Evolutionary conservation across 257 asterid genomes (phyloP), one percentile per base, ranked within the genome.

Genomic region (Gentiana straminea): DNA sequence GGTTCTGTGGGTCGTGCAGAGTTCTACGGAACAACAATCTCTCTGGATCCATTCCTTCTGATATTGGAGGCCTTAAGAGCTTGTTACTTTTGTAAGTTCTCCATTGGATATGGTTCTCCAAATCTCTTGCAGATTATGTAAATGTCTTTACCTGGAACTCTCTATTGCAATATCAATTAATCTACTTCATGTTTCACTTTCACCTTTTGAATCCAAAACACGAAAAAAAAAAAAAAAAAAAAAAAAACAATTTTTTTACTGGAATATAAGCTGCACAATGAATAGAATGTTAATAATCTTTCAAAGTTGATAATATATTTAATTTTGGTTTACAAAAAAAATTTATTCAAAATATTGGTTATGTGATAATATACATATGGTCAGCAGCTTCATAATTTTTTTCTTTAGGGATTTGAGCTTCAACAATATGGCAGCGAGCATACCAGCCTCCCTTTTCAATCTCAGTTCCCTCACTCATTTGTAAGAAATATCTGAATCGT

Each of bases 381-480:
- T 41, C 46, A 51, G 52, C 4, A 33, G 2, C 54, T 12, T 39
- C 3, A 24, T 15, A 60, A 45, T 56, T 62, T 34, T 52, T 46
- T 58, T 70, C 70, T 64, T 66, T 83, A 89, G 97, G 80, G 97
- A 89, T 68, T 78, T 89, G 81, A 83, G 95, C 83, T 86, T 81
- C 92, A 89, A 89, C 75, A 79, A 73, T 72, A 71, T 89, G 76
- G 73, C 75, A 2, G 97, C 87, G 55, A 41, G 55, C 54, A 58
- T 81, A 55, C 89, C 94, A 33, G 79, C 71, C 11, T 62, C 67
- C 32, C 81, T 89, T 62, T 73, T 89, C 77, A 81, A 81, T 51
- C 75, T 68, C 55, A 64, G 57, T 61, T 60, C 70, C 41, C 83
- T 86, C 53, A 76, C 73, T 55, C 59, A 73, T 77, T 51, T 83